Percentiles rank a stretch among this genome's conserved stretches.
phyloP scores from a whole-genome alignment of 1,284 basidiomycete species.

The Psilocybe mexicana region DNA sequence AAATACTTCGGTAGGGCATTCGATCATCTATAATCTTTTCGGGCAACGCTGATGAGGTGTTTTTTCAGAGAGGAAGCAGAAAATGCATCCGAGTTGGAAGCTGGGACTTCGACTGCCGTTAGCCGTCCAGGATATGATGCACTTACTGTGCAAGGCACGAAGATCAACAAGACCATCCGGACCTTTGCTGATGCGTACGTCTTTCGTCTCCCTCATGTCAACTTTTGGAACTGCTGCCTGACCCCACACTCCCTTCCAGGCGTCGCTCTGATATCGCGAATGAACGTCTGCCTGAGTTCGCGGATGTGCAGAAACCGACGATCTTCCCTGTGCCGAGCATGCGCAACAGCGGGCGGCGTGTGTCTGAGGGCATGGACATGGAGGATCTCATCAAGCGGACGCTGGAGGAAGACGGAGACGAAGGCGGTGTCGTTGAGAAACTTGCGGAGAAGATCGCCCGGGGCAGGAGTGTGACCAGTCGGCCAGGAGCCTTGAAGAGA shows the following conservation, averaged over 20 bases:
- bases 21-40: conserved; percentile 1
- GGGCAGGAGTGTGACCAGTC: conserved; percentile 42
- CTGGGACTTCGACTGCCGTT: conserved; percentile 17
- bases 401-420: conserved; percentile 59
- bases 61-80: conserved; percentile 86
- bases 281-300: conserved; percentile 81
- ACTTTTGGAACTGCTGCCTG: not conserved
- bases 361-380: conserved; percentile 65
- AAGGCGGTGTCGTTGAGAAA: conserved; percentile 52
- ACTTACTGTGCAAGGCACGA: conserved; percentile 54
- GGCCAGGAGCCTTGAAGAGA: conserved; percentile 60
- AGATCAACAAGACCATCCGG: conserved; percentile 81
- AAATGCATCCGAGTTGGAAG: conserved; percentile 85
- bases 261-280: conserved; percentile 92
- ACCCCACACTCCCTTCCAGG: conserved; percentile 34
- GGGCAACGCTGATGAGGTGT: not conserved
- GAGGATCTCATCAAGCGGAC: conserved; percentile 84
- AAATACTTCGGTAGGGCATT: conserved; percentile 81
- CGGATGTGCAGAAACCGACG: conserved; percentile 34
- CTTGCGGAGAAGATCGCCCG: conserved; percentile 63
- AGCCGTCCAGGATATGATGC: conserved; percentile 39
- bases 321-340: conserved; percentile 66
- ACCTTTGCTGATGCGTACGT: conserved; percentile 92
- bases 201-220: conserved; percentile 6
- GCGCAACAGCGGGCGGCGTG: conserved; percentile 49